These are phyloP conservation scores for Suillus discolor DNA, from an alignment of 768 basidiomycete genomes.

Conservation along the genomic window DNA sequence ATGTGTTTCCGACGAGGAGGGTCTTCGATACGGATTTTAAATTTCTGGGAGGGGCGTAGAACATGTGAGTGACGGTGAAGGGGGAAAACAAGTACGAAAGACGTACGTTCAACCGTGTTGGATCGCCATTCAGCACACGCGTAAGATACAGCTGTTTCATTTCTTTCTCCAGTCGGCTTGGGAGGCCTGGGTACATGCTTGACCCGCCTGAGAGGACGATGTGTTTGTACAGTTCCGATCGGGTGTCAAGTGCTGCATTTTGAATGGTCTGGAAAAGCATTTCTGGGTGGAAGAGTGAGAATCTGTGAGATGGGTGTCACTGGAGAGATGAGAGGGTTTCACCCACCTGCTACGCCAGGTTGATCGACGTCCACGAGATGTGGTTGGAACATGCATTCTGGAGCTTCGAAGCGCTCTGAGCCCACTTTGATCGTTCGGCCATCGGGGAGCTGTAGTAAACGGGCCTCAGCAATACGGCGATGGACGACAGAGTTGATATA, in stretches of 20 bases:
- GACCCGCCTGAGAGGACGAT: constrained; percentile 97
- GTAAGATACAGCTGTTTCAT: constrained; percentile 99
- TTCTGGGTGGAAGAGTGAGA: constrained; percentile 50
- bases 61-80: background rate
- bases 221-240: constrained; percentile 94
- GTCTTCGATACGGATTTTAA: constrained; percentile 99
- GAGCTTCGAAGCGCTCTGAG: constrained; percentile 97
- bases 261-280: constrained; percentile 98
- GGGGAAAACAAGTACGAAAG: background rate
- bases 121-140: constrained; percentile 83
- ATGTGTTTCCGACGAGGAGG: constrained; percentile 98
- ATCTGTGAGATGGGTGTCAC: background rate
- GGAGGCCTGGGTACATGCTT: constrained; percentile 98
- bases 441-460: constrained; percentile 73
- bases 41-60: constrained; percentile 65
- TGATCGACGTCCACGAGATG: constrained; percentile 97
- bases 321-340: constrained; percentile 19
- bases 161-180: constrained; percentile 96
- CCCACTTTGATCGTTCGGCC: constrained; percentile 97
- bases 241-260: constrained; percentile 84
- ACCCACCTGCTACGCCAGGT: constrained; percentile 95
- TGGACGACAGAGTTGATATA: constrained; percentile 36
- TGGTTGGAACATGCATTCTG: constrained; percentile 99
- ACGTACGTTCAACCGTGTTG: constrained; percentile 83
- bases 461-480: constrained; percentile 12